These are phyloP conservation scores for Neurospora sp. DNA, from an alignment of 495 filamentous ascomycete species.

Conservation along the genomic window DNA sequence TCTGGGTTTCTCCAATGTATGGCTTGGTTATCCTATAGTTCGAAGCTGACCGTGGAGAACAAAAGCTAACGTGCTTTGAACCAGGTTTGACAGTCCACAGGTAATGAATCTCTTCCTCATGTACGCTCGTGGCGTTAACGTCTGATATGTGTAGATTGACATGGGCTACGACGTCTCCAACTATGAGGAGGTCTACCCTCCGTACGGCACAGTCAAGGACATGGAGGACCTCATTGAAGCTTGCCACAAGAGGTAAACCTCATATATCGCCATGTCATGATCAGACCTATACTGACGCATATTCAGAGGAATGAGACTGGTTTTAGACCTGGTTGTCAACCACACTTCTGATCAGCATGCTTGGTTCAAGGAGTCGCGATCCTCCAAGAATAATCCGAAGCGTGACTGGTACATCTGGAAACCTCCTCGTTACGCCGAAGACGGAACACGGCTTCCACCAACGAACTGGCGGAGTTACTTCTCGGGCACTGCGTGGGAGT, in stretches of 20 bases:
- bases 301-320: conserved; percentile 52
- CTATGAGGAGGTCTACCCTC: conserved; percentile 49
- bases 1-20: conserved; percentile 57
- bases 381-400: conserved; percentile 50
- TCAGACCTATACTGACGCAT: conserved; percentile 16
- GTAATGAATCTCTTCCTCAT: background rate
- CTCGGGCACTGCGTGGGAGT: conserved; percentile 53
- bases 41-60: too few species aligned
- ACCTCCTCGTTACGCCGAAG: conserved; percentile 42
- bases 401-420: conserved; percentile 70
- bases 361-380: conserved; percentile 63
- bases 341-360: conserved; percentile 70
- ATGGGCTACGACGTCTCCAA: conserved; percentile 56
- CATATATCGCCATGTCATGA: background rate
- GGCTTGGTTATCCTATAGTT: too few species aligned
- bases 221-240: conserved; percentile 45
- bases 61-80: too few species aligned
- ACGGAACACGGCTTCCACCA: conserved; percentile 53
- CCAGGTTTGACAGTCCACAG: conserved; percentile 51
- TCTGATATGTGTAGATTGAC: conserved; percentile 23
- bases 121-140: background rate
- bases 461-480: conserved; percentile 59
- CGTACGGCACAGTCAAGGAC: conserved; percentile 53
- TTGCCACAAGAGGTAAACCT: conserved; percentile 40
- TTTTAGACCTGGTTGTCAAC: conserved; percentile 69